phyloP scores from a whole-genome alignment of 2,329 filamentous ascomycete genomes.

The Colletotrichum agaves region DNA sequence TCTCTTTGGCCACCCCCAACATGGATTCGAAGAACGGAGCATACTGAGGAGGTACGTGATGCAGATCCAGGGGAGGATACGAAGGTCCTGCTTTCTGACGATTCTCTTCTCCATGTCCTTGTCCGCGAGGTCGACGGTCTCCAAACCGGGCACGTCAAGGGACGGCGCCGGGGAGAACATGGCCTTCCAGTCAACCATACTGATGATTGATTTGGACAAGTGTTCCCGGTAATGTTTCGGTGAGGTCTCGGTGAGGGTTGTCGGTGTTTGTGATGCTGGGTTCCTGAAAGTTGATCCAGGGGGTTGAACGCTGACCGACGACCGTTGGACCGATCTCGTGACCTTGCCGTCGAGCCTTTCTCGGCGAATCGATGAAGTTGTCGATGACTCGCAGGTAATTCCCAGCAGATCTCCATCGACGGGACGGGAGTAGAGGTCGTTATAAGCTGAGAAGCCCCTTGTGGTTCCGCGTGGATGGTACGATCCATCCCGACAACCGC shows the following conservation, averaged over 20 bases:
- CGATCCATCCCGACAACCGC: constrained; percentile 27
- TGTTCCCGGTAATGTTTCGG: not conserved
- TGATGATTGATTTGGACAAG: not conserved
- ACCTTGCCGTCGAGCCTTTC: not conserved
- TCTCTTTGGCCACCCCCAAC: not conserved
- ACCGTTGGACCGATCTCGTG: not conserved
- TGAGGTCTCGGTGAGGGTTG: constrained; percentile 12
- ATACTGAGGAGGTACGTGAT: constrained; percentile 45
- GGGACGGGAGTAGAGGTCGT: not conserved
- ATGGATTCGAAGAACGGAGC: not conserved
- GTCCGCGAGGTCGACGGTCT: constrained; percentile 48
- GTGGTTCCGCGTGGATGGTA: constrained; percentile 26
- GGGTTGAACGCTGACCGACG: not conserved
- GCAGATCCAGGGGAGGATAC: constrained; percentile 48
- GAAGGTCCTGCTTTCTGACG: constrained; percentile 47
- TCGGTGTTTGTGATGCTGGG: not conserved
- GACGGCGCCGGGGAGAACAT: constrained; percentile 41
- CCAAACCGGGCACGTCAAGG: constrained; percentile 47
- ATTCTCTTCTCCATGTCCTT: constrained; percentile 49
- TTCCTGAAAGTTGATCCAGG: no score
- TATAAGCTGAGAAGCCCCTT: constrained; percentile 6
- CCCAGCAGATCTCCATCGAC: not conserved
- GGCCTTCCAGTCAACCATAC: constrained; percentile 38
- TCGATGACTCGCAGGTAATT: not conserved
- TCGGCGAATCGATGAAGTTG: not conserved